phyloP scores from a whole-genome alignment of 371 early-diverging fungal species.

The Conidiobolus coronatus region DNA sequence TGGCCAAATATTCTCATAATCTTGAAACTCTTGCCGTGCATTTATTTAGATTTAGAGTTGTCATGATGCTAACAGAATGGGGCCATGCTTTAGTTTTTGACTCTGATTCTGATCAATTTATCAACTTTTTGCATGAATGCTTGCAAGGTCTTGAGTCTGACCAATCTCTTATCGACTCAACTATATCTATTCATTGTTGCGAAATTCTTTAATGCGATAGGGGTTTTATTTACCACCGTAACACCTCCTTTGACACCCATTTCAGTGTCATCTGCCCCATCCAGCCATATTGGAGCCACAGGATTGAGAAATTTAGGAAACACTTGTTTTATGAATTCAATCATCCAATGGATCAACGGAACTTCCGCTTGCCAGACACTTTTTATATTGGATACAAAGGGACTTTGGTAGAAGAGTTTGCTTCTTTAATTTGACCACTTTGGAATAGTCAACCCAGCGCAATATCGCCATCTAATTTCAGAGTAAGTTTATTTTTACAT shows the following conservation, averaged over 20 bases:
- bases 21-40: too few relatives aligned
- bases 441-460: constrained; percentile 34
- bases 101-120: too few relatives aligned
- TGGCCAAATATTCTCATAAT: too few relatives aligned
- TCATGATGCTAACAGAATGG: too few relatives aligned
- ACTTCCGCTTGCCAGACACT: constrained; percentile 71
- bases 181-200: too few relatives aligned
- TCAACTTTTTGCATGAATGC: too few relatives aligned
- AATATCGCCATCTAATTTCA: constrained; percentile 27
- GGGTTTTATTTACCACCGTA: neutral
- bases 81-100: too few relatives aligned
- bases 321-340: constrained; percentile 95
- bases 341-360: constrained; percentile 78
- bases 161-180: too few relatives aligned
- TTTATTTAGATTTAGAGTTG: too few relatives aligned
- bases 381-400: constrained; percentile 58
- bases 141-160: too few relatives aligned
- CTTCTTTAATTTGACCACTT: constrained; percentile 33
- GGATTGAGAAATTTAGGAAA: constrained; percentile 93
- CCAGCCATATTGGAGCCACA: constrained; percentile 26
- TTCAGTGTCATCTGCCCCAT: constrained; percentile 17
- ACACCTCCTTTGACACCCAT: constrained; percentile 12
- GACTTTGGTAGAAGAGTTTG: constrained; percentile 39
- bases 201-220: neutral
- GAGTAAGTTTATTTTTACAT: constrained; percentile 8